Evolutionary conservation across 805 yeast genomes (phyloP).

Genomic region (Yarrowia porcina): DNA sequence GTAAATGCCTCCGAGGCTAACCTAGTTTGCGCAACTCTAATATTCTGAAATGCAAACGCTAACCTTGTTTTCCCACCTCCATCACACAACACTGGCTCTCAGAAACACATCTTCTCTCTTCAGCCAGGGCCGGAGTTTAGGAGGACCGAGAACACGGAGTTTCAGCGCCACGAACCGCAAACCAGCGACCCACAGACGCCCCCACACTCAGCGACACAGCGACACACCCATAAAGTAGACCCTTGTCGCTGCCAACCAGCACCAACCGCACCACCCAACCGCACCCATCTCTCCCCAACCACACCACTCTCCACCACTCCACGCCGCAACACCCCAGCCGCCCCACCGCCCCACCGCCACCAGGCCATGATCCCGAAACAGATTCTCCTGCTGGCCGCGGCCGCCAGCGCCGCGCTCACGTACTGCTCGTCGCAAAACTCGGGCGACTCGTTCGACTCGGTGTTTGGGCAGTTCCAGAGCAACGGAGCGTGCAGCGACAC

Average conservation of each 20-base stretch:
- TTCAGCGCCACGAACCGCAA: background rate
- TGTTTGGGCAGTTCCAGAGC: slow-evolving; percentile 38
- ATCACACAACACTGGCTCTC: background rate
- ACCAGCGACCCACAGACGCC: background rate
- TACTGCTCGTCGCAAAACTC: slow-evolving; percentile 45
- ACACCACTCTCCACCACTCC: too few relatives aligned
- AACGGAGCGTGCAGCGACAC: slow-evolving; percentile 52
- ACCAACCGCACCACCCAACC: background rate
- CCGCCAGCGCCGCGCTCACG: slow-evolving; percentile 29
- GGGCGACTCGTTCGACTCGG: slow-evolving; percentile 32
- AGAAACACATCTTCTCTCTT: background rate
- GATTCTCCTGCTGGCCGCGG: background rate
- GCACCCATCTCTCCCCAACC: background rate
- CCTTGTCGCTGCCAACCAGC: too few relatives aligned
- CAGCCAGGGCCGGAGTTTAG: background rate
- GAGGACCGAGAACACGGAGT: background rate
- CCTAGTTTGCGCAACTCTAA: background rate
- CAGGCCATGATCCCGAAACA: background rate
- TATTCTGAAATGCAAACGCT: background rate
- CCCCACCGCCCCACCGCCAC: too few relatives aligned
- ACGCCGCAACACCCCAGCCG: too few relatives aligned
- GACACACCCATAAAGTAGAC: too few relatives aligned
- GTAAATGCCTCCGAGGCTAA: slow-evolving; percentile 13
- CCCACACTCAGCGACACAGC: background rate
- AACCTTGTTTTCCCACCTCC: background rate